These are phyloP conservation scores for Lipomyces oligophaga DNA, from an alignment of 805 yeast genomes.

Conservation along the genomic window DNA sequence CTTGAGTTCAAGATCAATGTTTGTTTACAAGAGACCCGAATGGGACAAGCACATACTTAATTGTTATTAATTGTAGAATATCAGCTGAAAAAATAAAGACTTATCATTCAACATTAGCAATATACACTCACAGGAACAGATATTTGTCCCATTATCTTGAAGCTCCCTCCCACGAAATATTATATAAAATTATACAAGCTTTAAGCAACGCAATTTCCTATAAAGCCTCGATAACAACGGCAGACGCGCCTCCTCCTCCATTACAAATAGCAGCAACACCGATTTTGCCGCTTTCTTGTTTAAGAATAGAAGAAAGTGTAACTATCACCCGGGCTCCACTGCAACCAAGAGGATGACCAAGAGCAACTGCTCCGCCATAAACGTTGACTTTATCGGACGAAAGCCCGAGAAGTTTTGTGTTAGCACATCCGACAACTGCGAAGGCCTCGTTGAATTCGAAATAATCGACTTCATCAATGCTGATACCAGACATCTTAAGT, in stretches of 20 bases:
- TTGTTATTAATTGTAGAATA: too few species aligned
- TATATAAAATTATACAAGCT: background rate
- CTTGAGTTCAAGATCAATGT: too few species aligned
- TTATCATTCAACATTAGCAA: too few species aligned
- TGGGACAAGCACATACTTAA: too few species aligned
- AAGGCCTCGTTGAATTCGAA: constrained; percentile 98
- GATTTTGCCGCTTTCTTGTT: constrained; percentile 78
- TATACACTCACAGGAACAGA: too few species aligned
- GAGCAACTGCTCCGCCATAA: constrained; percentile 95
- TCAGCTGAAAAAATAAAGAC: too few species aligned
- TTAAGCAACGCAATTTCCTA: background rate
- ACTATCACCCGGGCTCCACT: constrained; percentile 93
- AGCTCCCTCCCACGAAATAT: too few species aligned
- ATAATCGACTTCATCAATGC: constrained; percentile 69
- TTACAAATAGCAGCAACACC: constrained; percentile 98
- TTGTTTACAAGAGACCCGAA: too few species aligned
- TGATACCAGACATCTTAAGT: constrained; percentile 73
- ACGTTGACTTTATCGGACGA: constrained; percentile 64
- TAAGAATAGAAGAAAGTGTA: constrained; percentile 73
- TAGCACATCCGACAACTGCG: constrained; percentile 92
- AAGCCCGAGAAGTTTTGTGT: constrained; percentile 58
- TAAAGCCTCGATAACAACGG: constrained; percentile 59
- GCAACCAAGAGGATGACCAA: constrained; percentile 95
- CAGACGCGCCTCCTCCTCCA: constrained; percentile 99
- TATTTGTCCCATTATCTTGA: too few species aligned